Percentiles rank a stretch among this genome's conserved stretches.
Evolutionary conservation across 139 green algal species (phyloP).

Genomic region (Trebouxia sp.): DNA sequence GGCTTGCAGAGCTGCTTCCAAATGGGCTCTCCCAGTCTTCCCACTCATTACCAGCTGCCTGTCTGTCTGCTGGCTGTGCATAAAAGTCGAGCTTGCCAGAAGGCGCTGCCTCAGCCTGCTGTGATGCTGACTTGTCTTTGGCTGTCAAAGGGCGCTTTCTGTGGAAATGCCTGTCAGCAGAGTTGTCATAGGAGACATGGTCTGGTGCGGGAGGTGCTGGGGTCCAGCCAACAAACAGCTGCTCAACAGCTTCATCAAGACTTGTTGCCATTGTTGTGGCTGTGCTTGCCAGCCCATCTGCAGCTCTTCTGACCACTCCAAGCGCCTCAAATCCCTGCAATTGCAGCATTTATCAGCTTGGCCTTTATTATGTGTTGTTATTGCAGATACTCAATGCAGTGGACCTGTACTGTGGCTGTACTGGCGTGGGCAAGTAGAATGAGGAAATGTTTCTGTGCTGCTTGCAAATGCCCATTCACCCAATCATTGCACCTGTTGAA

Average conservation of each 20-base stretch:
- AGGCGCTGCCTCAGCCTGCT: too few species aligned
- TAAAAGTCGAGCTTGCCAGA: too few species aligned
- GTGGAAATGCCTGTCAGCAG: too few species aligned
- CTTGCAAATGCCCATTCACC: too few species aligned
- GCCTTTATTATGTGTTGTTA: not conserved
- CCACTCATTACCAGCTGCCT: not conserved
- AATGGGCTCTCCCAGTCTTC: not conserved
- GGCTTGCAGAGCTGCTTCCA: not conserved
- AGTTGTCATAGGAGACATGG: not conserved
- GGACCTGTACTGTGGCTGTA: too few species aligned
- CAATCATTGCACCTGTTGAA: too few species aligned
- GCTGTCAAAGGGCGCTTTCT: too few species aligned
- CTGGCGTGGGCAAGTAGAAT: not conserved
- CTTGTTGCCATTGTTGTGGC: slow-evolving; percentile 12
- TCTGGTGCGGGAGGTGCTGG: not conserved
- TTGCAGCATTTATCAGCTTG: not conserved
- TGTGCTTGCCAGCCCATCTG: slow-evolving; percentile 7
- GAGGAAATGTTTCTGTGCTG: too few species aligned
- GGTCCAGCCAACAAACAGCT: slow-evolving; percentile 13
- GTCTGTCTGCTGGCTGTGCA: not conserved
- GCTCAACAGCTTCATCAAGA: slow-evolving; percentile 29
- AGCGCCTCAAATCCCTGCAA: slow-evolving; percentile 19
- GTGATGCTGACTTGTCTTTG: not conserved
- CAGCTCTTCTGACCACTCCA: not conserved
- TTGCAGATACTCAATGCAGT: not conserved